Evolutionary conservation across 768 basidiomycete genomes (phyloP).

Genomic region (Boletus sp.): DNA sequence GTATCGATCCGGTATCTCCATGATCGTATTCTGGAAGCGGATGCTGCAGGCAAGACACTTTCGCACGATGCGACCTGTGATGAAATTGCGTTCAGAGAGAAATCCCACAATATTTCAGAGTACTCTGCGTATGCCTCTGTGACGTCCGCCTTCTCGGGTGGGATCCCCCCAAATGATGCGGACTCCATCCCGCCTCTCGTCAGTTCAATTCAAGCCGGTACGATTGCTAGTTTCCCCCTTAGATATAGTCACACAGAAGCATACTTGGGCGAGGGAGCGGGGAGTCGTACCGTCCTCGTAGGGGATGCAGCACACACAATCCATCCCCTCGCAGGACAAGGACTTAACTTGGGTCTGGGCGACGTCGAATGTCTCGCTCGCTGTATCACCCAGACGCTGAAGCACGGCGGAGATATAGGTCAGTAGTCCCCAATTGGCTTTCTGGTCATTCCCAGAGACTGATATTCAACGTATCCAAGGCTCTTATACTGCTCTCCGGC

Average conservation of each 20-base stretch:
- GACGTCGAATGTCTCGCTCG: slow-evolving; percentile 75
- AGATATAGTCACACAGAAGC: slow-evolving; percentile 81
- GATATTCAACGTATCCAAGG: slow-evolving; percentile 40
- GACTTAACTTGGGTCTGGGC: slow-evolving; percentile 88
- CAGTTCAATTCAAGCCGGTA: slow-evolving; percentile 62
- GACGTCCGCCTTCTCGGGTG: slow-evolving; percentile 34
- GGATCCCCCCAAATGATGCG: slow-evolving; percentile 60
- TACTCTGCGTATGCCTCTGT: slow-evolving; percentile 63
- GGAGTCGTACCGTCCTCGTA: slow-evolving; percentile 77
- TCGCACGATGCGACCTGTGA: slow-evolving; percentile 49
- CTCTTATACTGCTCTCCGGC: slow-evolving; percentile 67
- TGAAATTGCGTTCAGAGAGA: slow-evolving; percentile 74
- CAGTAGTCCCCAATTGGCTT: slow-evolving; percentile 19
- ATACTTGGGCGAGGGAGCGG: slow-evolving; percentile 74
- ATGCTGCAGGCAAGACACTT: slow-evolving; percentile 44
- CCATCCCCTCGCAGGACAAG: slow-evolving; percentile 95
- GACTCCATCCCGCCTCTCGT: slow-evolving; percentile 75
- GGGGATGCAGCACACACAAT: slow-evolving; percentile 96
- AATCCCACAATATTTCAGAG: slow-evolving; percentile 61
- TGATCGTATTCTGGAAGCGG: slow-evolving; percentile 54
- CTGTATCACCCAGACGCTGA: slow-evolving; percentile 57
- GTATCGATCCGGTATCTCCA: slow-evolving; percentile 70
- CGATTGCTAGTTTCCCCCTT: slow-evolving; percentile 88
- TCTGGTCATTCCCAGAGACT: background rate
- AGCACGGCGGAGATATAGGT: slow-evolving; percentile 83